Evolutionary conservation across 164 flowering plant species (phyloP).

Genomic region (Cinnamomum micranthum): DNA sequence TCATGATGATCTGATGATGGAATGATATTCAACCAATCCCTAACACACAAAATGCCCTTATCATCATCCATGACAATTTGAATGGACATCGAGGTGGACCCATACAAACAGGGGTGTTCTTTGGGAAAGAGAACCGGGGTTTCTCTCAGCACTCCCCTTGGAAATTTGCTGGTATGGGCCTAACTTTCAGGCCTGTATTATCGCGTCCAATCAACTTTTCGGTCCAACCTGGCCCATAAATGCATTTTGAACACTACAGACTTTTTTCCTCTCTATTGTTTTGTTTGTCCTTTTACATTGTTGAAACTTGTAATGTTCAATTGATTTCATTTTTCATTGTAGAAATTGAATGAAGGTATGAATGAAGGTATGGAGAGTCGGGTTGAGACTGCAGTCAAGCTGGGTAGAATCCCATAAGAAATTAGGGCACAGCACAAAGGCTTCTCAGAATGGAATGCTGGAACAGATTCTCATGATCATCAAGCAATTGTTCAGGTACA

Average conservation of each 20-base stretch:
- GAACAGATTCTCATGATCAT: constrained; percentile 21
- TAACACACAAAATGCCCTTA: too few species aligned
- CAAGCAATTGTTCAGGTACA: background rate
- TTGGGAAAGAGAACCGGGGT: too few species aligned
- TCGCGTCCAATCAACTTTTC: background rate
- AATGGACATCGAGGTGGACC: too few species aligned
- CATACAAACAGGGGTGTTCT: too few species aligned
- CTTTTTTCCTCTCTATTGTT: too few species aligned
- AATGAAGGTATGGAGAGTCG: constrained; percentile 51
- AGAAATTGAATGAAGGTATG: constrained; percentile 54
- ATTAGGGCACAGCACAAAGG: constrained; percentile 31
- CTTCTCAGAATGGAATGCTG: constrained; percentile 54
- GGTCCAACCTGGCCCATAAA: background rate
- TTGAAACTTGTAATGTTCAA: background rate
- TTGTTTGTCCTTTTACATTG: too few species aligned
- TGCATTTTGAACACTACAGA: background rate
- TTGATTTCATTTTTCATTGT: background rate
- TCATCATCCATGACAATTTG: too few species aligned
- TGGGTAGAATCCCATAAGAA: constrained; percentile 44
- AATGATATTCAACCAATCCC: too few species aligned
- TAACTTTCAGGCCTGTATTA: background rate
- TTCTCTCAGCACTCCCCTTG: background rate
- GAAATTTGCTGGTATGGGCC: background rate
- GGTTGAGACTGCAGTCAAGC: constrained; percentile 37
- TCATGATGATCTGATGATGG: too few species aligned